Percentiles rank a stretch among this genome's conserved stretches.
Evolutionary conservation across 2,329 filamentous ascomycete species (phyloP).

Genomic region (Endoconidiophora polonica): DNA sequence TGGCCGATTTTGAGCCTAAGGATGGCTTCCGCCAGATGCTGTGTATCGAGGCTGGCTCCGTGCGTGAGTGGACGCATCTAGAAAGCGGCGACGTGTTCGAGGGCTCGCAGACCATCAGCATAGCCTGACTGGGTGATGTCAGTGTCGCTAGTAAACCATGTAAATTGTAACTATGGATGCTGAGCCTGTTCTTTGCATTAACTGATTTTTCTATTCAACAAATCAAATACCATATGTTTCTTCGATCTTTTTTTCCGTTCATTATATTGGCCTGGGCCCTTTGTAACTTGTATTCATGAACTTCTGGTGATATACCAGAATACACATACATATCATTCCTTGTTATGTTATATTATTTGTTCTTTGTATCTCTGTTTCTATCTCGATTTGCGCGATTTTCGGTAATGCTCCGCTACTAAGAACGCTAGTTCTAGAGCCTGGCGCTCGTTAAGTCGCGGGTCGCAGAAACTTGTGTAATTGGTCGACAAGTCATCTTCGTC

Average conservation of each 20-base stretch:
- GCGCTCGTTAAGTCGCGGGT: constrained; percentile 91
- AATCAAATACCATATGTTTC: too few species aligned
- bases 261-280: not conserved
- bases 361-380: not conserved
- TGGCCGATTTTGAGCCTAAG: constrained; percentile 77
- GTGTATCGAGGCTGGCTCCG: constrained; percentile 80
- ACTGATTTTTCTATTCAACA: too few species aligned
- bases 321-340: too few species aligned
- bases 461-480: constrained; percentile 93
- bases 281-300: too few species aligned
- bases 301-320: too few species aligned
- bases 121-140: constrained; percentile 7
- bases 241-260: not conserved
- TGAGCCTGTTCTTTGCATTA: too few species aligned
- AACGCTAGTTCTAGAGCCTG: constrained; percentile 93
- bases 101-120: constrained; percentile 38
- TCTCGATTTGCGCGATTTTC: constrained; percentile 20
- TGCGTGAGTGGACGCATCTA: constrained; percentile 65
- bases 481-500: constrained; percentile 75
- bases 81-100: constrained; percentile 59
- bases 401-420: constrained; percentile 68
- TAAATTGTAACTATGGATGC: not conserved
- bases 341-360: constrained; percentile 2
- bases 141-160: not conserved
- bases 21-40: constrained; percentile 88